Conservation (phyloP, 164 flowering plant species). For the Stephania yunnanensis region DNA sequence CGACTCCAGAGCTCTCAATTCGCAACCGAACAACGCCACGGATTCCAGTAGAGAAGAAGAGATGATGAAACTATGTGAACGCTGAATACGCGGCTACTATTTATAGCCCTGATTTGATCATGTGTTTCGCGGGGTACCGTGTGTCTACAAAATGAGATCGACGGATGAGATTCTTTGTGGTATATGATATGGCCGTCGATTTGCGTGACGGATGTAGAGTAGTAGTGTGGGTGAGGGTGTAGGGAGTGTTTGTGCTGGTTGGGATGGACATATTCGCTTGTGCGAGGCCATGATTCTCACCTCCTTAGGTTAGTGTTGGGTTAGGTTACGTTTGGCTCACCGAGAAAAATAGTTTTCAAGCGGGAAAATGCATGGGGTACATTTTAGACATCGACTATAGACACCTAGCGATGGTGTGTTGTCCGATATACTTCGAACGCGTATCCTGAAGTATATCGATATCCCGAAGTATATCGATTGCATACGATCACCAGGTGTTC, state of each 20-base stretch:
- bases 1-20: constrained; percentile 43
- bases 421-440: no score
- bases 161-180: not conserved
- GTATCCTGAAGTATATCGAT: no score
- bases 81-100: not conserved
- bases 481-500: no score
- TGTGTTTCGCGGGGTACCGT: not conserved
- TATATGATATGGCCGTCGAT: not conserved
- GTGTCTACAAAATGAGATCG: not conserved
- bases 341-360: no score
- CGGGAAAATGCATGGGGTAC: no score
- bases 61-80: not conserved
- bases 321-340: not conserved
- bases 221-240: constrained; percentile 2
- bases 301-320: not conserved
- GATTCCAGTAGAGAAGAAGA: not conserved
- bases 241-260: not conserved
- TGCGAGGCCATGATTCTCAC: constrained; percentile 4
- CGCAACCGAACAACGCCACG: not conserved
- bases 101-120: not conserved
- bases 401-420: no score
- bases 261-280: not conserved
- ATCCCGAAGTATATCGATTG: no score
- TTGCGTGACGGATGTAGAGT: not conserved
- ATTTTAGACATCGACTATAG: no score